phyloP scores from a whole-genome alignment of 2,329 filamentous ascomycete genomes.

The Cucurbitaria berberidis region DNA sequence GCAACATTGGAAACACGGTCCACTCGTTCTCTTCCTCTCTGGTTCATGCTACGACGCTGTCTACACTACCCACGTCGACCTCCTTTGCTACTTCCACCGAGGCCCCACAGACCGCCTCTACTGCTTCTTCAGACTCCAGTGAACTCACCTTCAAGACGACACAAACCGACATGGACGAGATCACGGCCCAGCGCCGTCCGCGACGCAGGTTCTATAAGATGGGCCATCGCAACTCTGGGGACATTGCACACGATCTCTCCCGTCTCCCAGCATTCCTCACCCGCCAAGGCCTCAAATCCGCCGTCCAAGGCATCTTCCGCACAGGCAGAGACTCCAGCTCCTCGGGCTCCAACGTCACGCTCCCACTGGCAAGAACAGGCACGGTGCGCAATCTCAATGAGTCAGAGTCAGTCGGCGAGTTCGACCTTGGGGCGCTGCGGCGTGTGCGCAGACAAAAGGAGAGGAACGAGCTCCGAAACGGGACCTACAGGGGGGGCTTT shows the following conservation, averaged over 20 bases:
- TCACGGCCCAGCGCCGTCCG: constrained; percentile 28
- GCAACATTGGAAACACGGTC: constrained; percentile 37
- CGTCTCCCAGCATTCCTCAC: constrained; percentile 21
- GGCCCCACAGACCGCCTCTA: constrained; percentile 18
- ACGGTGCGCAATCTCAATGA: constrained; percentile 24
- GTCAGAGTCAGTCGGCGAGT: constrained; percentile 21
- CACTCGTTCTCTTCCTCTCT: background rate
- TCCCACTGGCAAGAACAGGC: constrained; percentile 36
- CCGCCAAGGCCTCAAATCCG: constrained; percentile 34
- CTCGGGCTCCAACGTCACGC: constrained; percentile 42
- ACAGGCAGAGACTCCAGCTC: constrained; percentile 37
- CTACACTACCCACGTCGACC: constrained; percentile 13
- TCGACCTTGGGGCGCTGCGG: constrained; percentile 35
- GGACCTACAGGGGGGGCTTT: constrained; percentile 20
- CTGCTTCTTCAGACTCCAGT: constrained; percentile 28
- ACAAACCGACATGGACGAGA: constrained; percentile 36
- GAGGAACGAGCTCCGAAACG: constrained; percentile 27
- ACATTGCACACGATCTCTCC: constrained; percentile 27
- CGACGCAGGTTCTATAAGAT: constrained; percentile 40
- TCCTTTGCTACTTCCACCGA: constrained; percentile 16
- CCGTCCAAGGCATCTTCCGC: constrained; percentile 40
- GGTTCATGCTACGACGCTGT: constrained; percentile 6
- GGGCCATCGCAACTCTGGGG: constrained; percentile 27
- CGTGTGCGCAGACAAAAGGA: constrained; percentile 37
- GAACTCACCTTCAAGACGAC: constrained; percentile 40